Evolutionary conservation across 2,329 filamentous ascomycete species (phyloP).

Genomic region (Nigrograna mackinnonii): DNA sequence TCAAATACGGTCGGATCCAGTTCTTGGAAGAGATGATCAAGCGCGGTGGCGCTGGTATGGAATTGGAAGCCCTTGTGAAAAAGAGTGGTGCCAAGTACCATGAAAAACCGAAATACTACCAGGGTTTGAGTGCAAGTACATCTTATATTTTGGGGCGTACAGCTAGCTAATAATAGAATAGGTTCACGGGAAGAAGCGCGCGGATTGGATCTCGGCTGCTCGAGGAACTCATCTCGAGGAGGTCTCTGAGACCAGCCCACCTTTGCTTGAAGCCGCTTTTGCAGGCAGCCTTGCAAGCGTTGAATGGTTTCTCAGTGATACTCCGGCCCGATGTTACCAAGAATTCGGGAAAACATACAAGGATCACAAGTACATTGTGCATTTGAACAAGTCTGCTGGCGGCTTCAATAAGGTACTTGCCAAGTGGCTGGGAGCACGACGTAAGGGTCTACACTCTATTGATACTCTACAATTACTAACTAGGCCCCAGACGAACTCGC

Average conservation of each 20-base stretch:
- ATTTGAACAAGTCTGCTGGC: constrained; percentile 61
- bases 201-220: constrained; percentile 73
- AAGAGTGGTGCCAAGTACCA: constrained; percentile 66
- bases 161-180: no score
- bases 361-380: constrained; percentile 65
- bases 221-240: constrained; percentile 38
- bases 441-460: constrained; percentile 46
- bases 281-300: constrained; percentile 66
- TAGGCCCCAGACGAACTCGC: constrained; percentile 66
- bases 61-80: constrained; percentile 68
- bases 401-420: constrained; percentile 67
- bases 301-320: constrained; percentile 77
- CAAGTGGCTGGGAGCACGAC: constrained; percentile 64
- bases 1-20: constrained; percentile 54
- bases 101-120: constrained; percentile 72
- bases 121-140: constrained; percentile 63
- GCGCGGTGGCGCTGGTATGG: constrained; percentile 68
- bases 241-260: constrained; percentile 51
- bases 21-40: constrained; percentile 68
- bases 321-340: constrained; percentile 67
- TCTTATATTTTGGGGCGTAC: no score
- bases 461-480: constrained; percentile 17
- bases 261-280: constrained; percentile 62
- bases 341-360: constrained; percentile 68
- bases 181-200: constrained; percentile 72